Percentiles rank a stretch among this genome's conserved stretches.
Evolutionary conservation across 2,329 filamentous ascomycete species (phyloP).

Genomic region (Sclerotinia spermophila): DNA sequence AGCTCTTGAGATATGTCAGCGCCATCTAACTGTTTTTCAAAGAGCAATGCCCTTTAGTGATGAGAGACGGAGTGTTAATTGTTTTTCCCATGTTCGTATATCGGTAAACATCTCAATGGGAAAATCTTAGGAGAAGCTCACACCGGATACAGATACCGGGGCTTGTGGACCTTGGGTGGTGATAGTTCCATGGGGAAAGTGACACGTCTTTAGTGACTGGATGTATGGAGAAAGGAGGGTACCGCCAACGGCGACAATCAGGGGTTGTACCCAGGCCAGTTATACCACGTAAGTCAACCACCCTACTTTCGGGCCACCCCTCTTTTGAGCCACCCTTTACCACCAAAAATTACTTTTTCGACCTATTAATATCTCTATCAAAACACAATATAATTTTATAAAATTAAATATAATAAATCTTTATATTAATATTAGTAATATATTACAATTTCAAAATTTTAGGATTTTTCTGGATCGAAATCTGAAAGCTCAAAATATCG

Average conservation of each 20-base stretch:
- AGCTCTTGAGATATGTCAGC: background rate
- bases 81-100: background rate
- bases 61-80: background rate
- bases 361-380: no score
- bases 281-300: no score
- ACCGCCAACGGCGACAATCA: background rate
- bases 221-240: background rate
- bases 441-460: no score
- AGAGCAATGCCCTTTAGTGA: background rate
- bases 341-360: no score
- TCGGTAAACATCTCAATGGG: background rate
- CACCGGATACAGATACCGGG: background rate
- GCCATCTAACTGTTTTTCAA: no score
- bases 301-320: no score
- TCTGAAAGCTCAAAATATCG: no score
- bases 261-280: background rate
- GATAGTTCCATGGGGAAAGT: background rate
- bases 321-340: no score
- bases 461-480: no score
- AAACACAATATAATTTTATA: no score
- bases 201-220: accelerated
- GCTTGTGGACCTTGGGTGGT: background rate
- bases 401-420: no score
- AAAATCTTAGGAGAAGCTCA: background rate
- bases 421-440: no score